Evolutionary conservation across 345 rosid genomes (phyloP), one percentile per base, ranked within the genome.

Genomic region (Aegle marmelos): DNA sequence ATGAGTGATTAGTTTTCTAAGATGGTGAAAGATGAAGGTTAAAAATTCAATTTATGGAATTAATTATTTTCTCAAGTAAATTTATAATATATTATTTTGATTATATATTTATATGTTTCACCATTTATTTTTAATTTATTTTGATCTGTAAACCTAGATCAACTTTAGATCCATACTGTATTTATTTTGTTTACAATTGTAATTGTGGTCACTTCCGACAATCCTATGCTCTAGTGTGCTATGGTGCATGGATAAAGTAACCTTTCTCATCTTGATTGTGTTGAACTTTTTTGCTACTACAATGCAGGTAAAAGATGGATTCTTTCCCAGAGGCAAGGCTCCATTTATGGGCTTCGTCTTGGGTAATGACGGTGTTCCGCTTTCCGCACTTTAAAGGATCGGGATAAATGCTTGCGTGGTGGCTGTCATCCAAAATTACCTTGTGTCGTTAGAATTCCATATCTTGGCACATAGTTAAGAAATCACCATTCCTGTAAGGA

Each of bases 341-440:
- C 93, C 88, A 28, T 92, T 90, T 79, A 91, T 93, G 63, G 88
- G 92, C 67, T 95, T 95, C 83, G 98, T 95, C 62, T 77, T 95
- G 56, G 99, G 99, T 92, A 73, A 84, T 79, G 39, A 28, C 71
- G 74, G 27, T 13, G 16, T 56, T n/a, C 73, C 66, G 24, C 39
- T 45, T 28, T 34, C 19, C 25, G 63, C 62, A 8, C 6, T 4
- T 54, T 22, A 62, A 39, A 39, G 60, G 30, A 33, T 59, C 28
- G 5, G 19, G 7, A 5, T 63, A 24, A 37, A 50, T 24, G 37
- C 74, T 63, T 56, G 58, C 33, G 37, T 28, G 14, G 41, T 27
- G 21, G 8, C 59, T 25, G 6, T 41, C 36, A 53, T 64, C 50
- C 7, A 28, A 70, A 54, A 48, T 64, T 50, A 28, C 70, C 33